Evolutionary conservation across 2,329 filamentous ascomycete species (phyloP).

Genomic region (Aureobasidium sp.): DNA sequence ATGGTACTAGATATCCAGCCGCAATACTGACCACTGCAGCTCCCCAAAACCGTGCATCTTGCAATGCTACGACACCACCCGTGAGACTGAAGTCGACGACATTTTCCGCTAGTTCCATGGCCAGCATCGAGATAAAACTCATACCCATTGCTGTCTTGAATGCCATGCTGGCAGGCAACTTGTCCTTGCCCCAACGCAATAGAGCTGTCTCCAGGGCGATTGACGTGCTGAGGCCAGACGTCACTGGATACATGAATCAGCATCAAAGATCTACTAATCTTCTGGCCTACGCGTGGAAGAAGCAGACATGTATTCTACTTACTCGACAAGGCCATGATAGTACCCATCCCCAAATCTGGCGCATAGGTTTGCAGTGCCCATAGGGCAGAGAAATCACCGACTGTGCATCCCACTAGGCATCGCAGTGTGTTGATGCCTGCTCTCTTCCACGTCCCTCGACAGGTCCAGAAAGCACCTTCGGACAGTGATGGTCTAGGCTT

Average conservation of each 20-base stretch:
- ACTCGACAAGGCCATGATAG: neutral
- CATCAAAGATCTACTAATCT: no score
- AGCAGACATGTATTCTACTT: no score
- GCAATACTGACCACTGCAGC: neutral
- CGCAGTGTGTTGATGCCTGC: neutral
- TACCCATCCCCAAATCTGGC: neutral
- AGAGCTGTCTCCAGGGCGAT: neutral
- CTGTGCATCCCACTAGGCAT: neutral
- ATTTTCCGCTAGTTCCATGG: neutral
- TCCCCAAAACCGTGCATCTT: neutral
- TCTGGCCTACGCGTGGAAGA: no score
- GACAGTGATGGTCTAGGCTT: neutral
- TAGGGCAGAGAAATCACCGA: neutral
- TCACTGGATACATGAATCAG: neutral
- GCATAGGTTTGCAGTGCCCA: neutral
- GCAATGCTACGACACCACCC: neutral
- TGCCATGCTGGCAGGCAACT: neutral
- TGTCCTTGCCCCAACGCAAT: neutral
- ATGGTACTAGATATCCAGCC: neutral
- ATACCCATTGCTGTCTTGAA: slow-evolving; percentile 1
- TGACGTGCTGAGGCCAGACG: neutral
- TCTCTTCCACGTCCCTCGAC: neutral
- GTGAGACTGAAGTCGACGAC: neutral
- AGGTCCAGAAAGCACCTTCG: neutral
- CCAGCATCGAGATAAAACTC: slow-evolving; percentile 4